Conservation (phyloP, 228 moss, liverwort and hornwort species). For the Sphagnum magellanicum region DNA sequence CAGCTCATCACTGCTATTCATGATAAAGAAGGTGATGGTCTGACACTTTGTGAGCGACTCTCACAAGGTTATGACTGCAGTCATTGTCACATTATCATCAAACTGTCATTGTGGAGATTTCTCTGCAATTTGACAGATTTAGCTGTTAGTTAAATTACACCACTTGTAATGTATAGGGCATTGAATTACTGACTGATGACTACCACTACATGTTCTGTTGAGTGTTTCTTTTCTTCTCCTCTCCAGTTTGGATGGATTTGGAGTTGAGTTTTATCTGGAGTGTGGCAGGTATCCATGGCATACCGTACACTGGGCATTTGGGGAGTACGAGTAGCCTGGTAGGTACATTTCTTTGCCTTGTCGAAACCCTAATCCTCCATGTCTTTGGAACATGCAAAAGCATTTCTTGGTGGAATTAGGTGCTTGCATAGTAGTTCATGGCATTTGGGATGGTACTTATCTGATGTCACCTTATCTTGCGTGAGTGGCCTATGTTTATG, state of each 20-base stretch:
- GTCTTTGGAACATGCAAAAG: background rate
- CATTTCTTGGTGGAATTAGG: too few species aligned
- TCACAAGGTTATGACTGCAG: too few species aligned
- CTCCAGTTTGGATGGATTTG: background rate
- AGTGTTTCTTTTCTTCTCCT: background rate
- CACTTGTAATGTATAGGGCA: background rate
- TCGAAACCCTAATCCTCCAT: background rate
- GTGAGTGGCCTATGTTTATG: background rate
- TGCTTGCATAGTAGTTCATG: too few species aligned
- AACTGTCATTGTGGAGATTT: too few species aligned
- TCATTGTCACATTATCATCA: too few species aligned
- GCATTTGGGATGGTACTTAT: too few species aligned
- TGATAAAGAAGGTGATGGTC: too few species aligned
- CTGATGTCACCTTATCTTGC: too few species aligned
- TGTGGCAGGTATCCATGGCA: slow-evolving; percentile 87
- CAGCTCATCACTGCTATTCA: too few species aligned
- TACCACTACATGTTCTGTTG: background rate
- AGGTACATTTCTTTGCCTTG: slow-evolving; percentile 19
- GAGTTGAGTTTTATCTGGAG: background rate
- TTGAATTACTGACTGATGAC: background rate
- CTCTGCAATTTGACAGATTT: too few species aligned
- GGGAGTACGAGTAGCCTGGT: slow-evolving; percentile 93
- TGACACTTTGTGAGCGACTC: too few species aligned
- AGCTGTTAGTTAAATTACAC: too few species aligned
- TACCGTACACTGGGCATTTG: slow-evolving; percentile 65